phyloP scores from a whole-genome alignment of 768 basidiomycete species.

The Naganishia onofrii region DNA sequence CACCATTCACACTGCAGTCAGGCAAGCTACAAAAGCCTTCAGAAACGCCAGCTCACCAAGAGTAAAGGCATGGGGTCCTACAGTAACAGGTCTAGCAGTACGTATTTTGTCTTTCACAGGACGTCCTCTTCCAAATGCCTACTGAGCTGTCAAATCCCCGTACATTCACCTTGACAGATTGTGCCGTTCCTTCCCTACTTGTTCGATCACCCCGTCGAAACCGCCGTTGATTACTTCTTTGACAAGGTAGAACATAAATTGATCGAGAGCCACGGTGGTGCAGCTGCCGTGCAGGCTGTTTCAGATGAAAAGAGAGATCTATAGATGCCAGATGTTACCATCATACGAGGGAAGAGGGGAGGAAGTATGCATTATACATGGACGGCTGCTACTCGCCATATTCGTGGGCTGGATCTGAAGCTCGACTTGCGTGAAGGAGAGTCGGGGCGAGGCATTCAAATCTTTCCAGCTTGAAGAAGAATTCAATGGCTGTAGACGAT shows the following conservation, averaged over 20 bases:
- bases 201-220: slow-evolving; percentile 51
- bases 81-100: slow-evolving; percentile 35
- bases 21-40: slow-evolving; percentile 46
- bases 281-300: slow-evolving; percentile 1
- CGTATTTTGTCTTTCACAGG: neutral
- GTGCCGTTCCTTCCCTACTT: slow-evolving; percentile 51
- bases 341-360: neutral
- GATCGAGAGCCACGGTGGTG: slow-evolving; percentile 15
- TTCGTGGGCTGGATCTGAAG: neutral
- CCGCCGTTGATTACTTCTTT: slow-evolving; percentile 43
- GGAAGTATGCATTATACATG: neutral
- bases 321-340: neutral
- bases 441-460: too few species aligned
- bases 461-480: too few species aligned
- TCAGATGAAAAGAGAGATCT: slow-evolving; percentile 14
- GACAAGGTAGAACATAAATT: slow-evolving; percentile 44
- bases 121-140: neutral
- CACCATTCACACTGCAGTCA: slow-evolving; percentile 52
- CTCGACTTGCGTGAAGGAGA: too few species aligned
- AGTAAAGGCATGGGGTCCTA: slow-evolving; percentile 50
- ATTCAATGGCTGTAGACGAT: too few species aligned
- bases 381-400: neutral
- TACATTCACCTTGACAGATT: slow-evolving; percentile 26
- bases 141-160: neutral
- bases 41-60: slow-evolving; percentile 41